Conservation (phyloP, 2,329 filamentous ascomycete species). For the Ceratocystis albifundus region DNA sequence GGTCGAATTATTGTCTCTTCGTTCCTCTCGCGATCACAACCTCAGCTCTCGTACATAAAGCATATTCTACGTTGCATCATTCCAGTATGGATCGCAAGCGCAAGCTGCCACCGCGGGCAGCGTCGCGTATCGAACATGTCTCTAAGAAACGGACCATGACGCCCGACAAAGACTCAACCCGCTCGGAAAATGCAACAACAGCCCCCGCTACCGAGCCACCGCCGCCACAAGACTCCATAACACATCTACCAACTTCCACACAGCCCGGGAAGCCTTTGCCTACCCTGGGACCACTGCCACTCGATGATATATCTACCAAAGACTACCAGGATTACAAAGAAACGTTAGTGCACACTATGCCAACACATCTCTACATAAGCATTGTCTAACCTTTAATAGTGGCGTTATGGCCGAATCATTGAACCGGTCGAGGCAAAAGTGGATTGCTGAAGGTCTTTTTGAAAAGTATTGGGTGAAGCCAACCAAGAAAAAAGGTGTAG, state of each 20-base stretch:
- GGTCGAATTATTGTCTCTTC: not conserved
- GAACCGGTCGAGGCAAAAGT: constrained; percentile 58
- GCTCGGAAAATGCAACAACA: constrained; percentile 32
- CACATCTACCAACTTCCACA: constrained; percentile 49
- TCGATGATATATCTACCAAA: constrained; percentile 47
- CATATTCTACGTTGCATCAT: not conserved
- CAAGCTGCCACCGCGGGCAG: constrained; percentile 51
- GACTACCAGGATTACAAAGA: constrained; percentile 66
- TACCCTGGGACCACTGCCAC: constrained; percentile 55
- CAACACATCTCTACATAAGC: not conserved
- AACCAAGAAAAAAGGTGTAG: constrained; percentile 51
- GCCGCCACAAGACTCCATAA: constrained; percentile 32
- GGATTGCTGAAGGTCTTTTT: constrained; percentile 61
- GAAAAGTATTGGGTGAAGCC: constrained; percentile 71
- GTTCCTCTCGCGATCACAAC: not conserved
- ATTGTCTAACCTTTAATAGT: constrained; percentile 34
- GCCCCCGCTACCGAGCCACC: constrained; percentile 36
- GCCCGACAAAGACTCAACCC: constrained; percentile 36
- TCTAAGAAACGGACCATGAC: constrained; percentile 50
- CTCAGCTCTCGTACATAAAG: not conserved
- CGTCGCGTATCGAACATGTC: constrained; percentile 48
- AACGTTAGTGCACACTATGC: constrained; percentile 38
- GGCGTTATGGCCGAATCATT: constrained; percentile 65
- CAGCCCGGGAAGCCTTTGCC: constrained; percentile 56
- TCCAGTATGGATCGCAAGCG: constrained; percentile 51